Evolutionary conservation across 2,329 filamentous ascomycete species (phyloP).

Genomic region (Monosporascus sp.): DNA sequence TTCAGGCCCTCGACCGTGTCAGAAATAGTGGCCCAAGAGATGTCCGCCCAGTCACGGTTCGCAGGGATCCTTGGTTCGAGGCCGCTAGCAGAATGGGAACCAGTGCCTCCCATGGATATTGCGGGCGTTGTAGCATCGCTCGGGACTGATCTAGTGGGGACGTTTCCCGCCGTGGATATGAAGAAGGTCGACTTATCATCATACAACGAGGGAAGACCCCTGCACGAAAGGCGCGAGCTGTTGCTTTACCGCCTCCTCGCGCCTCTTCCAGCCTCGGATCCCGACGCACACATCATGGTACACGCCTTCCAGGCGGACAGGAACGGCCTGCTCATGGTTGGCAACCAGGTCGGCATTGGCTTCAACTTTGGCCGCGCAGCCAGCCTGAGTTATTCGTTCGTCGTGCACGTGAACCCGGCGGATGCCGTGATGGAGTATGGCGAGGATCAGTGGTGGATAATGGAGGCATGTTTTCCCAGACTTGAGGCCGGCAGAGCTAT

Average conservation of each 20-base stretch:
- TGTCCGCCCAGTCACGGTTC: slow-evolving; percentile 37
- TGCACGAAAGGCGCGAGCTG: slow-evolving; percentile 43
- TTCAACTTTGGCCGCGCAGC: slow-evolving; percentile 35
- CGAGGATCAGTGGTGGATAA: slow-evolving; percentile 46
- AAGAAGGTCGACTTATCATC: slow-evolving; percentile 47
- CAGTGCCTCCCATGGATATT: slow-evolving; percentile 41
- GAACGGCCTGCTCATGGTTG: slow-evolving; percentile 48
- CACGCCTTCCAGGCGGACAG: slow-evolving; percentile 49
- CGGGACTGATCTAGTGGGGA: slow-evolving; percentile 32
- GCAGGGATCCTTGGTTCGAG: slow-evolving; percentile 32
- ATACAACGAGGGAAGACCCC: slow-evolving; percentile 36
- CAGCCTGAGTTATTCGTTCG: slow-evolving; percentile 46
- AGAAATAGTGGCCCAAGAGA: slow-evolving; percentile 33
- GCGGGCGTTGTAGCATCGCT: slow-evolving; percentile 31
- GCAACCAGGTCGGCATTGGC: slow-evolving; percentile 43
- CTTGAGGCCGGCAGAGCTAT: slow-evolving; percentile 40
- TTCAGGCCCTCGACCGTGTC: slow-evolving; percentile 39
- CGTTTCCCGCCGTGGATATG: slow-evolving; percentile 47
- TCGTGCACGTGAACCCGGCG: slow-evolving; percentile 44
- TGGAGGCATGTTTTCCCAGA: slow-evolving; percentile 45
- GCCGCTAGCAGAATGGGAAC: slow-evolving; percentile 36
- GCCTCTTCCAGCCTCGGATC: slow-evolving; percentile 33
- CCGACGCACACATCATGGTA: slow-evolving; percentile 40
- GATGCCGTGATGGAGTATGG: slow-evolving; percentile 39
- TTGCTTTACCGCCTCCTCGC: slow-evolving; percentile 43